These are phyloP conservation scores for Gynochthodes officinalis DNA, from an alignment of 257 asterid species.

Conservation along the genomic window DNA sequence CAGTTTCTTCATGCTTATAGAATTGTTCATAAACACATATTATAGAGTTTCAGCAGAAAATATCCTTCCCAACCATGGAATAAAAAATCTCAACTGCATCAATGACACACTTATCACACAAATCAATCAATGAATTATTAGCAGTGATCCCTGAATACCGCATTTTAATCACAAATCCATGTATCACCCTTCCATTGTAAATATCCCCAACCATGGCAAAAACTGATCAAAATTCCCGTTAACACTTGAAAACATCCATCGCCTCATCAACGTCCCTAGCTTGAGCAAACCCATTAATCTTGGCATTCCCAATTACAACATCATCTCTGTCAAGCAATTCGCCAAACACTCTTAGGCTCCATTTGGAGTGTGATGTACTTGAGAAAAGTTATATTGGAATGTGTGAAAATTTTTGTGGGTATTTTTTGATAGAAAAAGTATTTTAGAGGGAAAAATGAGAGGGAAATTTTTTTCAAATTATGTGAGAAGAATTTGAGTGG, in stretches of 20 bases:
- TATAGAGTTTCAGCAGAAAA: constrained; percentile 80
- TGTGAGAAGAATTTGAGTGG: too few species aligned
- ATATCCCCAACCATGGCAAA: constrained; percentile 51
- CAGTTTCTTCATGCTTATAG: constrained; percentile 62
- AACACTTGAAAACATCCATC: constrained; percentile 44
- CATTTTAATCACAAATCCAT: constrained; percentile 49
- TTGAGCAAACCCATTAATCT: constrained; percentile 72
- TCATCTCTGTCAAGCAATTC: constrained; percentile 61
- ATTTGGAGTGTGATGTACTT: too few species aligned
- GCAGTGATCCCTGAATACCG: constrained; percentile 50
- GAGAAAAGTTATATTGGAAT: too few species aligned
- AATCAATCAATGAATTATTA: constrained; percentile 66
- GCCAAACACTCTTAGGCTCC: constrained; percentile 66
- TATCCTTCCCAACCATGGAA: constrained; percentile 56
- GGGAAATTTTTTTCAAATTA: too few species aligned
- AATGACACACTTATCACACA: constrained; percentile 57
- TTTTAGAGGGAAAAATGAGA: too few species aligned
- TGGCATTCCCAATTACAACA: constrained; percentile 74
- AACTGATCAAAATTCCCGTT: constrained; percentile 69
- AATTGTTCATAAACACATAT: constrained; percentile 68
- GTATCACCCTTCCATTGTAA: constrained; percentile 52
- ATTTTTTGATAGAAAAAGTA: too few species aligned
- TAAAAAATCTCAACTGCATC: constrained; percentile 57
- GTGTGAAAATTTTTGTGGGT: too few species aligned
- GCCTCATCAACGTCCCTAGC: constrained; percentile 47